phyloP scores from a whole-genome alignment of 176 grass and related monocot genomes.

The Poa annua region DNA sequence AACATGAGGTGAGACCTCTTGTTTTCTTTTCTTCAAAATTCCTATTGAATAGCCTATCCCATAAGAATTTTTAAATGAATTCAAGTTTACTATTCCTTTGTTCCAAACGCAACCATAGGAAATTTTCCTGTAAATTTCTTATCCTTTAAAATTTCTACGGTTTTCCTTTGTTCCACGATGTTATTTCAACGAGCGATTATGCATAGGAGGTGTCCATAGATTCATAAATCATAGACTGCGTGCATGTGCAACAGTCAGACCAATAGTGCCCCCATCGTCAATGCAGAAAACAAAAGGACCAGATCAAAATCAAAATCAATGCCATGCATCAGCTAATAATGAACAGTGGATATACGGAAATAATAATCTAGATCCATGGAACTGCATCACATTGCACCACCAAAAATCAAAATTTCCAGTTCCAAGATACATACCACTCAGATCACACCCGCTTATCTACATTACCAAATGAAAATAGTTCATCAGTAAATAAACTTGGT shows the following conservation, averaged over 20 bases:
- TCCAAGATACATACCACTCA: constrained; percentile 27
- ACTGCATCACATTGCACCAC: constrained; percentile 28
- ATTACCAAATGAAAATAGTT: constrained; percentile 37
- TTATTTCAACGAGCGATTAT: neutral
- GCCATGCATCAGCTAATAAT: neutral
- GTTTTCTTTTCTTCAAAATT: no score
- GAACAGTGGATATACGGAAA: neutral
- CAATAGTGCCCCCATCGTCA: neutral
- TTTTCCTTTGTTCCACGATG: no score
- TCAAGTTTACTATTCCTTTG: no score
- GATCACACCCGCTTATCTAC: constrained; percentile 34
- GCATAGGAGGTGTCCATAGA: neutral
- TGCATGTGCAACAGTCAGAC: neutral
- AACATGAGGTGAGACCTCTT: no score
- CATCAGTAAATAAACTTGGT: neutral
- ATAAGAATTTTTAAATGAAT: no score
- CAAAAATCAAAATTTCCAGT: constrained; percentile 45
- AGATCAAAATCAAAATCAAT: neutral
- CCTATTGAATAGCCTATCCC: no score
- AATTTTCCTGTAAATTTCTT: no score
- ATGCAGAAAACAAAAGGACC: neutral
- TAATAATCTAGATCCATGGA: constrained; percentile 36
- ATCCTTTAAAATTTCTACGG: no score
- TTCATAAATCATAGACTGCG: neutral
- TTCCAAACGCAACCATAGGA: no score